A percentile compares a stretch with the other conserved stretches of the same genome.
Evolutionary conservation across 805 yeast species (phyloP).

Genomic region (Sugiyamaella qingdaonensis): DNA sequence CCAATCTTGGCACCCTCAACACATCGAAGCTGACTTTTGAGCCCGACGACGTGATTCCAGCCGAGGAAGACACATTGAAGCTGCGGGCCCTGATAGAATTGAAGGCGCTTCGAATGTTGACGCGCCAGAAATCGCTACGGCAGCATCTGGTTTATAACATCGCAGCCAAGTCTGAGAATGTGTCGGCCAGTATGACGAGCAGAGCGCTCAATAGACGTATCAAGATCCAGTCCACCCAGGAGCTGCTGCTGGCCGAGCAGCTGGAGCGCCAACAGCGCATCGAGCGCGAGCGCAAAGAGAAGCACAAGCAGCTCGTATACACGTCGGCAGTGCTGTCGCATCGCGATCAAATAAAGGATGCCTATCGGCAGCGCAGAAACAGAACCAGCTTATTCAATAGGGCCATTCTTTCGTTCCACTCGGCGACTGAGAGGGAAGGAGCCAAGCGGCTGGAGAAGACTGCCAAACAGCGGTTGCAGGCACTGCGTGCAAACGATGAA

Average conservation of each 20-base stretch:
- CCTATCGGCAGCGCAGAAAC: slow-evolving; percentile 20
- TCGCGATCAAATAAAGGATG: slow-evolving; percentile 25
- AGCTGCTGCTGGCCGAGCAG: slow-evolving; percentile 58
- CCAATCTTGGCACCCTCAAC: slow-evolving; percentile 33
- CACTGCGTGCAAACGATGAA: slow-evolving; percentile 92
- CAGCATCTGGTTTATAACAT: slow-evolving; percentile 71
- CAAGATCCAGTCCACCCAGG: slow-evolving; percentile 53
- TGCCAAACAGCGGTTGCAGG: slow-evolving; percentile 97
- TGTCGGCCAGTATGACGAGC: slow-evolving; percentile 51
- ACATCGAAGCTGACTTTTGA: slow-evolving; percentile 20
- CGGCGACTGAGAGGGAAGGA: slow-evolving; percentile 82
- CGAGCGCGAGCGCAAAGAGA: slow-evolving; percentile 38
- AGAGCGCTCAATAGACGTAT: slow-evolving; percentile 84
- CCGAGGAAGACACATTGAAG: slow-evolving; percentile 37
- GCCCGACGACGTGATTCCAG: slow-evolving; percentile 28
- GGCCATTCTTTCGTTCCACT: slow-evolving; percentile 51
- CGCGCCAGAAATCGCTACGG: slow-evolving; percentile 79
- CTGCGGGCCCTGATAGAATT: slow-evolving; percentile 46
- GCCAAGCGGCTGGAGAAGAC: slow-evolving; percentile 82
- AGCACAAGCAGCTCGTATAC: slow-evolving; percentile 31
- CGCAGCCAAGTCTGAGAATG: slow-evolving; percentile 62
- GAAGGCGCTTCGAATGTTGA: slow-evolving; percentile 64
- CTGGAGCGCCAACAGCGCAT: slow-evolving; percentile 38
- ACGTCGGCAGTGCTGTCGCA: slow-evolving; percentile 28
- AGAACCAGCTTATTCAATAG: slow-evolving; percentile 27